These are phyloP conservation scores for Schwanniomyces sp. DNA, from an alignment of 805 yeast genomes.

Conservation along the genomic window DNA sequence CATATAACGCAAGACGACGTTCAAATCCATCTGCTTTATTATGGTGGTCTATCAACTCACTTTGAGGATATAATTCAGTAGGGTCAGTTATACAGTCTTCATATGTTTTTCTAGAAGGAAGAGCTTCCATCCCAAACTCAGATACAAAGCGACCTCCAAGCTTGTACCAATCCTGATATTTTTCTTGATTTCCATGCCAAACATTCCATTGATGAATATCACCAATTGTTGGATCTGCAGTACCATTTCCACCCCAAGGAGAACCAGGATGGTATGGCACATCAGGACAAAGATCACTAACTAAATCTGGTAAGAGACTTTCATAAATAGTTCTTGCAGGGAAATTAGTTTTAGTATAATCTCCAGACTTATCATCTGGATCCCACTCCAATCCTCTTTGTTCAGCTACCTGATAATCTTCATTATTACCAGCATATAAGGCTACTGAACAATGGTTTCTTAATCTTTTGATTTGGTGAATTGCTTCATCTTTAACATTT, in stretches of 20 bases:
- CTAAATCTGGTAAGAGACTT: constrained; percentile 32
- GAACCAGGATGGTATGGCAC: constrained; percentile 48
- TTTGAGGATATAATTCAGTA: constrained; percentile 44
- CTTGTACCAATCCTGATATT: constrained; percentile 48
- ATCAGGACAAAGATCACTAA: constrained; percentile 17
- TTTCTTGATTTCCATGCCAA: constrained; percentile 53
- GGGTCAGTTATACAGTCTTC: constrained; percentile 34
- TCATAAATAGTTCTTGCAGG: constrained; percentile 48
- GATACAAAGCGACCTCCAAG: constrained; percentile 50
- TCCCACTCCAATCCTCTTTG: constrained; percentile 28
- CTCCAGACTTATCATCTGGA: constrained; percentile 19
- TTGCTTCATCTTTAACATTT: constrained; percentile 36
- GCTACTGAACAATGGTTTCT: constrained; percentile 41
- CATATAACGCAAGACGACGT: constrained; percentile 45
- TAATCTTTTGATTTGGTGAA: constrained; percentile 39
- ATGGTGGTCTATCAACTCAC: constrained; percentile 44
- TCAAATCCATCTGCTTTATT: constrained; percentile 51
- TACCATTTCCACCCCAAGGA: constrained; percentile 45
- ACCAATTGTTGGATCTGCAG: constrained; percentile 42
- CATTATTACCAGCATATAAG: constrained; percentile 46
- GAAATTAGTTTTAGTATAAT: constrained; percentile 33
- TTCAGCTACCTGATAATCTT: constrained; percentile 47
- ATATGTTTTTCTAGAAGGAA: constrained; percentile 40
- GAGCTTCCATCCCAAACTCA: constrained; percentile 56
- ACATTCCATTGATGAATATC: constrained; percentile 59